Evolutionary conservation across 805 yeast species (phyloP).

Genomic region (Lachancea lanzarotensis): DNA sequence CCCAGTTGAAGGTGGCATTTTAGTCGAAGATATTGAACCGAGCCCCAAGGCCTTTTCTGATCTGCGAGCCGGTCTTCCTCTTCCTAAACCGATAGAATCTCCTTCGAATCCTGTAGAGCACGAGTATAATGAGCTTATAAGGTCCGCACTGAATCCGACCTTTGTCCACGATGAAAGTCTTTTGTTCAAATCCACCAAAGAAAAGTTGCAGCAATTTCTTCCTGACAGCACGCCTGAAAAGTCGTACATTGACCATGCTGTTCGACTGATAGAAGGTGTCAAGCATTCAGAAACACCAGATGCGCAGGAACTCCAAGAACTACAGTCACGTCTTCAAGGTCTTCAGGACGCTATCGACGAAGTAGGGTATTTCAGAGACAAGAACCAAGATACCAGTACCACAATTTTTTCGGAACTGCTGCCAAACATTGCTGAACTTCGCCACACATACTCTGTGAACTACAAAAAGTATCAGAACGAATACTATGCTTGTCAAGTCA

Average conservation of each 20-base stretch:
- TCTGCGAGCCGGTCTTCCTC: constrained; percentile 6
- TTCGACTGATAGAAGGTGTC: neutral
- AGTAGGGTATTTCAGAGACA: neutral
- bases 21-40: too few relatives aligned
- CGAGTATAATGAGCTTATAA: constrained; percentile 21
- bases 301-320: neutral
- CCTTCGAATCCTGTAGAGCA: constrained; percentile 16
- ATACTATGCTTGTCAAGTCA: constrained; percentile 10
- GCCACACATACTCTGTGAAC: constrained; percentile 18
- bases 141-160: neutral
- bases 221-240: neutral
- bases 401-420: neutral
- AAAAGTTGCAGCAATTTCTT: neutral
- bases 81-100: constrained; percentile 15
- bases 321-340: neutral
- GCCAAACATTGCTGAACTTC: constrained; percentile 9
- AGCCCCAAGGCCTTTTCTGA: too few relatives aligned
- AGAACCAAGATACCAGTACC: neutral
- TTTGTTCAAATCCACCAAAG: neutral
- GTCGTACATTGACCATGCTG: too few relatives aligned
- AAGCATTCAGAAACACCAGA: neutral
- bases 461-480: constrained; percentile 21
- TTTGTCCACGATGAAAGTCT: neutral
- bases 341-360: neutral
- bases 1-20: neutral